Evolutionary conservation across 495 filamentous ascomycete genomes (phyloP).

Genomic region (Penicillium mononematosum): DNA sequence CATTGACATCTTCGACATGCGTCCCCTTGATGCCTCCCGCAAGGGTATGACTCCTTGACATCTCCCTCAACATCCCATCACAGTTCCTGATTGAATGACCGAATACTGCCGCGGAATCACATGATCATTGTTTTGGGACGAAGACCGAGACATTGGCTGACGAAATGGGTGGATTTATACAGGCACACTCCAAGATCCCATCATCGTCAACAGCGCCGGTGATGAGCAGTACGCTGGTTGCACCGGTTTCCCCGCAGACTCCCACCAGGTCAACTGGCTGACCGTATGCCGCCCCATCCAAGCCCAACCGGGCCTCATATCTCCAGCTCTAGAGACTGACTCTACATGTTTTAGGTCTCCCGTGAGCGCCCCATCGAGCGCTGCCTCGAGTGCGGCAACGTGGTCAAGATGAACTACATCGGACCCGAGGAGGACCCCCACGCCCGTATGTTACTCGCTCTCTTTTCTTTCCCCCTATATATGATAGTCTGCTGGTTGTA

Average conservation of each 20-base stretch:
- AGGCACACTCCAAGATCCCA: conserved; percentile 90
- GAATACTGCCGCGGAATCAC: background rate
- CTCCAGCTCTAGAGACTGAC: conserved; percentile 5
- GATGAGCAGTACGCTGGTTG: conserved; percentile 97
- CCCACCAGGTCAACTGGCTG: conserved; percentile 86
- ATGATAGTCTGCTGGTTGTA: background rate
- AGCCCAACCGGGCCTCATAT: background rate
- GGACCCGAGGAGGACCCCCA: conserved; percentile 72
- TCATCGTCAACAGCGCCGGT: conserved; percentile 82
- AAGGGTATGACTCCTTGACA: conserved; percentile 55
- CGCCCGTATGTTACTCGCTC: conserved; percentile 39
- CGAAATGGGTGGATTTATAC: conserved; percentile 10
- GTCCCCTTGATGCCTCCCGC: conserved; percentile 85
- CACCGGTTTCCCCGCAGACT: conserved; percentile 91
- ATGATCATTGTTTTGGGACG: background rate
- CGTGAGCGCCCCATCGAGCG: conserved; percentile 88
- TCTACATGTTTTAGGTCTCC: conserved; percentile 57
- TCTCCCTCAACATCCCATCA: conserved; percentile 2
- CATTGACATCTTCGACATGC: conserved; percentile 98
- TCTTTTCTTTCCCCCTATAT: background rate
- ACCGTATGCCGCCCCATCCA: conserved; percentile 55
- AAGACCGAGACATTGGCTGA: conserved; percentile 8
- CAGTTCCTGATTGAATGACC: conserved; percentile 1
- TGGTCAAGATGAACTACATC: conserved; percentile 95
- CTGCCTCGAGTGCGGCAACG: conserved; percentile 92